Evolutionary conservation across 352 stramenopile species (phyloP), one percentile per base, ranked within the genome.

Genomic region (Pythium phragmiticola): DNA sequence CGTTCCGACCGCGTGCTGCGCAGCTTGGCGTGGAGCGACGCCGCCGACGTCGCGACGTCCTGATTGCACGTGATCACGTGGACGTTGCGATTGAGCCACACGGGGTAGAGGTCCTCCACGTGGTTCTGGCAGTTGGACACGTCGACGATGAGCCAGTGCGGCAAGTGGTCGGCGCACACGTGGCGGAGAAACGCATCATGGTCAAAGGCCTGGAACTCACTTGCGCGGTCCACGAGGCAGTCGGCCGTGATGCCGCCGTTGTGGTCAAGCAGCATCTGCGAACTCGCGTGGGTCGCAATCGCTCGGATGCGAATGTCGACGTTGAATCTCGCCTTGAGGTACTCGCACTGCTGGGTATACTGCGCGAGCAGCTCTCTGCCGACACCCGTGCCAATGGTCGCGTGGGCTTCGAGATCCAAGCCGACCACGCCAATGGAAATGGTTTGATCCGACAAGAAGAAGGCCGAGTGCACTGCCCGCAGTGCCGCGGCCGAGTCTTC

Each of bases 21-120:
- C 58, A 98, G 87, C 14, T 77, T 69, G 42, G 88, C 74, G 59
- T 94, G 89, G 42, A 96, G 70, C 52, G 75, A 69, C 36, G 88
- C 84, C 23, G 80, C 74, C 26, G 87, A 82, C 3, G 84, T 87
- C 13, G 94, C 78, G 36, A 92, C 92, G 60, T 96, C 92, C 61
- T 97, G 84, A 64, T 98, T 98, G 19, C 89, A 85, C 13, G 89
- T 98, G 53, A 98, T 91, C 36, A 99, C 73, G 72, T 98, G 88
- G 65, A 98, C 83, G 56, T 96, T 94, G 54, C 78, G 76, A 16
- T 65, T 78, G 4, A 98, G 70, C 95, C 95, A 99, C 36, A 79
- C 70, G 21, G 87, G 83, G 72, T 98, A 97, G 51, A 94, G 74
- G 26, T 77, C 70, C 21, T 87, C 80, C n/a, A 94, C 84, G 63